Conservation (phyloP, 1,139 yeast genomes). For the Pichia norvegensis region DNA sequence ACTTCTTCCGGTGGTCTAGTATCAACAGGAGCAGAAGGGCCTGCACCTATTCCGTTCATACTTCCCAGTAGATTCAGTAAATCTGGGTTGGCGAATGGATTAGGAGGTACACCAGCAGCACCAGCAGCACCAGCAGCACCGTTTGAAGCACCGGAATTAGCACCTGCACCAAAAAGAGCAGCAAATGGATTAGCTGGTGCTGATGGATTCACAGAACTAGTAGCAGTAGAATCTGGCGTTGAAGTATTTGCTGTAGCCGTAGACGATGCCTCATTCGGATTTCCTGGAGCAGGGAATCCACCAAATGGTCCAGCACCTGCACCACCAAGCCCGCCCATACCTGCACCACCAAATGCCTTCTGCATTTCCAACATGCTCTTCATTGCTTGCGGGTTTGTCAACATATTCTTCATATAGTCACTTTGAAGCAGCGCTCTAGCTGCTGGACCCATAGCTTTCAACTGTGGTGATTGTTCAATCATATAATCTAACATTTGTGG, state of each 20-base stretch:
- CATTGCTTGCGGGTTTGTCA: conserved; percentile 79
- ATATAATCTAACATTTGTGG: conserved; percentile 79
- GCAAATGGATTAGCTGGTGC: conserved; percentile 17
- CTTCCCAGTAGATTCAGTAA: conserved; percentile 36
- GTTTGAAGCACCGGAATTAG: conserved; percentile 32
- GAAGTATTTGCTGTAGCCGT: conserved; percentile 15
- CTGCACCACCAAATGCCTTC: conserved; percentile 32
- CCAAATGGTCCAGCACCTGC: conserved; percentile 5
- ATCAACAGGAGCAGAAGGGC: conserved; percentile 39
- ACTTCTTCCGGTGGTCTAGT: conserved; percentile 94
- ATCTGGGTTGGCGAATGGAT: conserved; percentile 23
- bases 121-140: conserved; percentile 38
- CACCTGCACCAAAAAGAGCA: conserved; percentile 20
- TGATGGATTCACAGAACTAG: not conserved
- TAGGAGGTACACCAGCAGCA: conserved; percentile 38
- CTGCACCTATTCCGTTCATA: conserved; percentile 13
- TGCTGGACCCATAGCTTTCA: conserved; percentile 83
- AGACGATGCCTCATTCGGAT: conserved; percentile 16
- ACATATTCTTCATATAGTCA: conserved; percentile 77
- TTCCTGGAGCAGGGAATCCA: conserved; percentile 50
- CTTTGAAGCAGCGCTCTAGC: conserved; percentile 80
- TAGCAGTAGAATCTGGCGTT: conserved; percentile 1
- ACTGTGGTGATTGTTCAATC: conserved; percentile 77
- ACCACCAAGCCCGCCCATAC: conserved; percentile 30
- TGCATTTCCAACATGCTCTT: conserved; percentile 76